phyloP scores from a whole-genome alignment of 768 basidiomycete species.

The Calocybe indica region DNA sequence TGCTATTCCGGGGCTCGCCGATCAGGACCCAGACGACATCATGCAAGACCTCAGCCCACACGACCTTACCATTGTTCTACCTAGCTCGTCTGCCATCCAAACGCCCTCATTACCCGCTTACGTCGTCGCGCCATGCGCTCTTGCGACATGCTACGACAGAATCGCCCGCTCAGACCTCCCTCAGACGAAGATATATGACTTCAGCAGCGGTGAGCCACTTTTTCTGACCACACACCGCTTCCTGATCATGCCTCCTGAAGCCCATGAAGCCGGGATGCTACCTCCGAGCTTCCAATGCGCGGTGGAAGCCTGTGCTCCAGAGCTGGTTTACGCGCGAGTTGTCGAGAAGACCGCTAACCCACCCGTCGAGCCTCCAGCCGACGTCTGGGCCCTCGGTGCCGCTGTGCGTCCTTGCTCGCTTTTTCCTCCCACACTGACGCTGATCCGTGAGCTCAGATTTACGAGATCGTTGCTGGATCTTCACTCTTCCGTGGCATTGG shows the following conservation, averaged over 20 bases:
- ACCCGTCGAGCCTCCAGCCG: slow-evolving; percentile 2
- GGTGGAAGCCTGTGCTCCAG: slow-evolving; percentile 1
- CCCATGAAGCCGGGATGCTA: neutral
- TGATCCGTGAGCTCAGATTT: neutral
- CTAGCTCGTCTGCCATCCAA: neutral
- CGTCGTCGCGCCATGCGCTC: neutral
- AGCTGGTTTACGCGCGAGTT: slow-evolving; percentile 3
- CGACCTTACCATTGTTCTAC: slow-evolving; percentile 2
- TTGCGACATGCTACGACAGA: neutral
- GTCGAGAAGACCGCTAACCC: slow-evolving; percentile 4
- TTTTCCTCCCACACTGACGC: neutral
- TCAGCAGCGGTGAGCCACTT: neutral
- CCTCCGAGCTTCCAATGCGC: slow-evolving; percentile 3
- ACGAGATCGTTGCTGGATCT: slow-evolving; percentile 3
- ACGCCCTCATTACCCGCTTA: neutral
- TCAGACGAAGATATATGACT: slow-evolving; percentile 1
- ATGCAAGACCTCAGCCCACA: slow-evolving; percentile 1
- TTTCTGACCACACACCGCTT: neutral
- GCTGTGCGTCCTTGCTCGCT: slow-evolving; percentile 2
- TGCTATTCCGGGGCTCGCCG: neutral
- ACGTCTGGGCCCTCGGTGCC: slow-evolving; percentile 4
- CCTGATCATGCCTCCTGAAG: neutral
- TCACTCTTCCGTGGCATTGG: neutral
- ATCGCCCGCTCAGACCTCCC: neutral
- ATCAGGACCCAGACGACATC: neutral